Evolutionary conservation across 148 eudicot species (phyloP).

Genomic region (Rhododendron vialii): DNA sequence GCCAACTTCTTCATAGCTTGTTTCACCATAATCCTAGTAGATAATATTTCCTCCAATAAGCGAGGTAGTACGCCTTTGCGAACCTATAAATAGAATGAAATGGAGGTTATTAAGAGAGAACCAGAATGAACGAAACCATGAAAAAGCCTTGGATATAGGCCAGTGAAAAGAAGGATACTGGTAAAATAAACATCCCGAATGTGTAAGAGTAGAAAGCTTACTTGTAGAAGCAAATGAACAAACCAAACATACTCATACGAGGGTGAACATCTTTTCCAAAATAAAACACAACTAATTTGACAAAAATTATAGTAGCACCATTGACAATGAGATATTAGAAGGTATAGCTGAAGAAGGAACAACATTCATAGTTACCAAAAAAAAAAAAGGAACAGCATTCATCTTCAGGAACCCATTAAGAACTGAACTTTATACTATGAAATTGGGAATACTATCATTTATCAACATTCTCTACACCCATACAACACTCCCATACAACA

Average conservation of each 20-base stretch:
- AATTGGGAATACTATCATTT: neutral
- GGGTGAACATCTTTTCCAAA: neutral
- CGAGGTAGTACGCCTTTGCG: conserved; percentile 90
- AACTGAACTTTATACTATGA: neutral
- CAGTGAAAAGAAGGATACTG: neutral
- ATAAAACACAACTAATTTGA: neutral
- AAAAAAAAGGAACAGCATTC: neutral
- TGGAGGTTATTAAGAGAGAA: neutral
- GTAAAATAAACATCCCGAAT: neutral
- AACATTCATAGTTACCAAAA: neutral
- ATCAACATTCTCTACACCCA: neutral
- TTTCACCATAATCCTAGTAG: conserved; percentile 94
- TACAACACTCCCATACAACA: neutral
- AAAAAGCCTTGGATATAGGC: neutral
- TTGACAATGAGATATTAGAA: neutral
- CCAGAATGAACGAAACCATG: neutral
- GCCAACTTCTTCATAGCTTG: conserved; percentile 84
- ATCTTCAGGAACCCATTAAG: neutral
- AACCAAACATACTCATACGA: neutral
- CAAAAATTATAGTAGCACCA: neutral
- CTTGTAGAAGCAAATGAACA: neutral
- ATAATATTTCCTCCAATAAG: conserved; percentile 84
- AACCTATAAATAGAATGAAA: conserved; percentile 28
- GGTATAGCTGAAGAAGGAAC: neutral
- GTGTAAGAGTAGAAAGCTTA: neutral